A percentile compares a stretch with the other conserved stretches of the same genome.
Conservation (phyloP, 23 red algal species). For the Chondrus crispus region DNA sequence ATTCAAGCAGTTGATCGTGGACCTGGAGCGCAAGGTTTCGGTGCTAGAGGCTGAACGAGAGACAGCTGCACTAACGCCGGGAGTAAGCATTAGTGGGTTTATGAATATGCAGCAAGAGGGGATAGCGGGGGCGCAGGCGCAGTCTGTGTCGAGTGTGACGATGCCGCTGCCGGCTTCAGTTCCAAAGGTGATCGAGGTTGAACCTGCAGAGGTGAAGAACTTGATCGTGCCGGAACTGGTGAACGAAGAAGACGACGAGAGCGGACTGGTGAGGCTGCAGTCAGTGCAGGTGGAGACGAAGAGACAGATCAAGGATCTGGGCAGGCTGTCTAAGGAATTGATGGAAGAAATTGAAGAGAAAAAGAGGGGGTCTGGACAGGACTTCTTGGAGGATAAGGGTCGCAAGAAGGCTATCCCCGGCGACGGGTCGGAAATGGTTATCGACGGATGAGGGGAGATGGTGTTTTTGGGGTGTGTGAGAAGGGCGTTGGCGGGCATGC, state of each 20-base stretch:
- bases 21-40: conserved; percentile 46
- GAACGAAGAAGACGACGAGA: conserved; percentile 27
- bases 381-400: conserved; percentile 10
- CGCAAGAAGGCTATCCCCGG: conserved; percentile 40
- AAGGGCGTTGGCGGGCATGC: too few relatives aligned
- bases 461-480: not conserved
- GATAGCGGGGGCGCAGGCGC: not conserved
- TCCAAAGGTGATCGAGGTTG: not conserved
- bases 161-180: not conserved
- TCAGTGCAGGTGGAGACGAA: conserved; percentile 31
- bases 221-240: not conserved
- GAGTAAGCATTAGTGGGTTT: not conserved
- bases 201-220: not conserved
- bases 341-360: conserved; percentile 64
- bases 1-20: conserved; percentile 59
- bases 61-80: conserved; percentile 30
- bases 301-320: conserved; percentile 1
- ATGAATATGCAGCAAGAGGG: not conserved
- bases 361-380: conserved; percentile 32
- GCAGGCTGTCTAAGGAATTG: conserved; percentile 18
- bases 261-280: not conserved
- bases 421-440: conserved; percentile 67
- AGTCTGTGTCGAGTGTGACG: not conserved
- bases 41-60: conserved; percentile 18
- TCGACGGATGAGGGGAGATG: not conserved